Evolutionary conservation across 257 asterid genomes (phyloP), one percentile per base, ranked within the genome.

Genomic region (Ophiorrhiza pumila): DNA sequence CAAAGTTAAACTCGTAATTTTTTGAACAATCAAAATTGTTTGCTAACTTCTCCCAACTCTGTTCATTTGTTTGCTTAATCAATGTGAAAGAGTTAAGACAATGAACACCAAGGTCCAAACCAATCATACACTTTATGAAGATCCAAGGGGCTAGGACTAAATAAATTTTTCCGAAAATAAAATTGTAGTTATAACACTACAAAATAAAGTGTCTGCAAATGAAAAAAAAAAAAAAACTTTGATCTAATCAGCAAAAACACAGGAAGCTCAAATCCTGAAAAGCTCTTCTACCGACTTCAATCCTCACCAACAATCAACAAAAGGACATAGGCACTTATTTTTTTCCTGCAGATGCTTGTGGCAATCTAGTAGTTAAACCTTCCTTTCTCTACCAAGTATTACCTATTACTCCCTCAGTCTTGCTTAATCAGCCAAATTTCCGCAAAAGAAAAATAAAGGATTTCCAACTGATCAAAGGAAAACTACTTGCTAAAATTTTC

Each of bases 11-110:
- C 56, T 5, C 17, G 20, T 23, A 22, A 14, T 14, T 29, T 27
- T 46, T 5, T 15, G 35, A 57, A 41, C 2, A 43, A 14, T 46
- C 39, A 52, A 25, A 71, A 41, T 37, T 42, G 61, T 12, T 58
- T 52, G n/a, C 39, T 17, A 69, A 60, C 70, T 46, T 46, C 67
- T 65, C 41, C 39, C 41, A 58, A 13, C n/a, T 59, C 13, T 31
- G 18, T 74, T 22, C 32, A 8, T 64, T 52, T 52, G 18, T 29
- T 23, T 29, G 13, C 25, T 58, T 20, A 37, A 15, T 17, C 4
- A 52, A 74, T 29, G 34, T 53, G 49, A 74, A n/a, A 49, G 55
- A 74, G 42, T 11, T 66, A 72, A 56, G 56, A 25, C 49, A 37
- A 65, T 41, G 53, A 12, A 31, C 46, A 35, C 17, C 11, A 27